A percentile compares a stretch with the other conserved stretches of the same genome.
Conservation (phyloP, 495 filamentous ascomycete genomes). For the Annulohypoxylon stygium region DNA sequence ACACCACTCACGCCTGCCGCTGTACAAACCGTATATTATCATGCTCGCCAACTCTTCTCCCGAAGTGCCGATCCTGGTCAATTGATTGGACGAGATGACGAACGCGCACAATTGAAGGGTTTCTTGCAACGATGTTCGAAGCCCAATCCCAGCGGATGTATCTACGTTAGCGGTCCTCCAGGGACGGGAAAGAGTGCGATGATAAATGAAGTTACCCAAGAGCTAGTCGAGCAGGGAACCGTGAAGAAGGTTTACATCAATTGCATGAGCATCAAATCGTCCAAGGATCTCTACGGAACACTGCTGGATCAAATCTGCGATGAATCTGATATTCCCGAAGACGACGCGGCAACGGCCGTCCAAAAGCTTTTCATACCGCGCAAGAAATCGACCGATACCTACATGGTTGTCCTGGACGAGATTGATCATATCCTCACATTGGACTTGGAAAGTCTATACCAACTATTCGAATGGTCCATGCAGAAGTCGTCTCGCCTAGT, state of each 20-base stretch:
- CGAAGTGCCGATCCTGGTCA: constrained; percentile 79
- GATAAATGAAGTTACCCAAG: constrained; percentile 79
- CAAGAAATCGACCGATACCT: constrained; percentile 68
- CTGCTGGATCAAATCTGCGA: constrained; percentile 68
- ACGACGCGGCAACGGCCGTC: constrained; percentile 70
- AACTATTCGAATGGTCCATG: constrained; percentile 93
- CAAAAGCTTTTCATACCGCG: constrained; percentile 74
- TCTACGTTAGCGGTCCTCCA: constrained; percentile 95
- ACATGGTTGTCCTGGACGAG: constrained; percentile 89
- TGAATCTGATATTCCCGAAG: constrained; percentile 56
- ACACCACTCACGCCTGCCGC: constrained; percentile 74
- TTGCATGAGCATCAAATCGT: constrained; percentile 92
- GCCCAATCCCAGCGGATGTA: constrained; percentile 77
- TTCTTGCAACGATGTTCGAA: constrained; percentile 77
- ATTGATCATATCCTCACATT: constrained; percentile 92
- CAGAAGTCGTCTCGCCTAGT: constrained; percentile 80
- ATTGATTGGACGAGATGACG: constrained; percentile 85
- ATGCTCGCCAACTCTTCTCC: constrained; percentile 88
- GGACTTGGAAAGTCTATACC: constrained; percentile 88
- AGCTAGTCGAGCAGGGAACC: constrained; percentile 59
- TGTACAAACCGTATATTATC: constrained; percentile 81
- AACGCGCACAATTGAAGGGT: constrained; percentile 74
- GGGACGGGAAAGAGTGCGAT: constrained; percentile 97
- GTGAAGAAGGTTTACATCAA: constrained; percentile 86
- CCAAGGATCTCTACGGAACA: constrained; percentile 82